A percentile compares a stretch with the other conserved stretches of the same genome.
phyloP scores from a whole-genome alignment of 305 asterid genomes.

The Lippia alba region DNA sequence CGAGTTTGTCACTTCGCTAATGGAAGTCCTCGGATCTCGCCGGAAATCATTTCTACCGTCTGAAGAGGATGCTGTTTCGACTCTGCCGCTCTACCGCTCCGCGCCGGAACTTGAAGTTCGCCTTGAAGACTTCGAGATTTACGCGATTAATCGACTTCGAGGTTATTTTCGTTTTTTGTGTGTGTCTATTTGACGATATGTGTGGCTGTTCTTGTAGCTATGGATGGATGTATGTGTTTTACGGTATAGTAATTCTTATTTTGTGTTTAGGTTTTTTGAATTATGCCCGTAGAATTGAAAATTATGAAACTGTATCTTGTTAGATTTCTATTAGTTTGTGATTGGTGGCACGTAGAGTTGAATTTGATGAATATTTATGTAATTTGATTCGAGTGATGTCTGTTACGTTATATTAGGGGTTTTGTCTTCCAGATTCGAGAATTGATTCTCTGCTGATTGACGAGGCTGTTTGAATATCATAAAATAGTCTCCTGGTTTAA shows the following conservation, averaged over 20 bases:
- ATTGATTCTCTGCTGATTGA: slow-evolving; percentile 1
- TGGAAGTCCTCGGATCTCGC: slow-evolving; percentile 71
- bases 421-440: slow-evolving; percentile 12
- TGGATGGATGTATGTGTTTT: neutral
- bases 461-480: slow-evolving; percentile 7
- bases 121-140: slow-evolving; percentile 92
- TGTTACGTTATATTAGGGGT: slow-evolving; percentile 8
- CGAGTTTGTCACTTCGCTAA: slow-evolving; percentile 4
- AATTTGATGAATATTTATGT: neutral
- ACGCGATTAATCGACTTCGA: slow-evolving; percentile 84
- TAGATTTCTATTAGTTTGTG: slow-evolving; percentile 2
- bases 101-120: slow-evolving; percentile 93
- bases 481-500: neutral
- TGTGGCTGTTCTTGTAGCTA: neutral
- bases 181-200: neutral
- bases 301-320: neutral
- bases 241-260: neutral
- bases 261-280: slow-evolving; percentile 5
- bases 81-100: slow-evolving; percentile 74
- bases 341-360: neutral
- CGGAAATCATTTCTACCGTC: slow-evolving; percentile 43
- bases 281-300: slow-evolving; percentile 13
- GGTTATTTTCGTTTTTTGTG: slow-evolving; percentile 42
- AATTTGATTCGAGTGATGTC: neutral
- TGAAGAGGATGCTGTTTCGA: slow-evolving; percentile 40